Conservation (phyloP, 1,284 basidiomycete species). For the Irpex sp. region DNA sequence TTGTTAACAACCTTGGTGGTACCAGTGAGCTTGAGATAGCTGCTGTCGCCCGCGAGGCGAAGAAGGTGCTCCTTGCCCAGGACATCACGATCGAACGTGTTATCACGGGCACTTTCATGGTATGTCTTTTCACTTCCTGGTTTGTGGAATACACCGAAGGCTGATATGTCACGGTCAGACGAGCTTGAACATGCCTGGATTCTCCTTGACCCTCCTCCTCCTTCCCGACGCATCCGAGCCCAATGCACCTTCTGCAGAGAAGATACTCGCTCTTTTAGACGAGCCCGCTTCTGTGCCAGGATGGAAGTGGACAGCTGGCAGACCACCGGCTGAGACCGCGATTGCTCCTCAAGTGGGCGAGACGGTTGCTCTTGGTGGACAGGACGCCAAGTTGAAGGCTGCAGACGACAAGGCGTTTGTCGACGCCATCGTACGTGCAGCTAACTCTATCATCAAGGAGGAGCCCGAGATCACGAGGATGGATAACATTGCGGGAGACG, state of each 20-base stretch:
- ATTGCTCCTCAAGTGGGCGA: conserved; percentile 21
- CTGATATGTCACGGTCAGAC: conserved; percentile 44
- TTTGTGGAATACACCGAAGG: neutral
- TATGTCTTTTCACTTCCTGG: conserved; percentile 26
- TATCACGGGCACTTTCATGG: conserved; percentile 83
- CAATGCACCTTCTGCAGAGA: conserved; percentile 33
- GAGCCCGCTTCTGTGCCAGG: conserved; percentile 73
- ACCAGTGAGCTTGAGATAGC: conserved; percentile 84
- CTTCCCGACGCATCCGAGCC: conserved; percentile 52
- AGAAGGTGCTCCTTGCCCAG: conserved; percentile 48
- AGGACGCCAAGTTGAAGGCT: conserved; percentile 31
- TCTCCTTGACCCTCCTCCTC: conserved; percentile 84
- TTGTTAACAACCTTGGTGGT: conserved; percentile 84
- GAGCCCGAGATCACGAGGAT: conserved; percentile 88
- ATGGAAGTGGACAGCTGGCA: conserved; percentile 72
- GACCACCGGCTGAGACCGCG: conserved; percentile 30
- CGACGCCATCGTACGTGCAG: conserved; percentile 58
- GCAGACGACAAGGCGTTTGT: conserved; percentile 49
- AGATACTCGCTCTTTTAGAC: conserved; percentile 77
- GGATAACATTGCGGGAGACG: conserved; percentile 79
- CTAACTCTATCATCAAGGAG: conserved; percentile 66
- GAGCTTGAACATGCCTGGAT: conserved; percentile 93
- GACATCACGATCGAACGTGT: conserved; percentile 62
- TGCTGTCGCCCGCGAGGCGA: conserved; percentile 63
- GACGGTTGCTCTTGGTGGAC: conserved; percentile 14